Percentiles rank a stretch among this genome's conserved stretches.
These are phyloP conservation scores for Vitis labrusca DNA, from an alignment of 164 flowering plant species.

Conservation along the genomic window DNA sequence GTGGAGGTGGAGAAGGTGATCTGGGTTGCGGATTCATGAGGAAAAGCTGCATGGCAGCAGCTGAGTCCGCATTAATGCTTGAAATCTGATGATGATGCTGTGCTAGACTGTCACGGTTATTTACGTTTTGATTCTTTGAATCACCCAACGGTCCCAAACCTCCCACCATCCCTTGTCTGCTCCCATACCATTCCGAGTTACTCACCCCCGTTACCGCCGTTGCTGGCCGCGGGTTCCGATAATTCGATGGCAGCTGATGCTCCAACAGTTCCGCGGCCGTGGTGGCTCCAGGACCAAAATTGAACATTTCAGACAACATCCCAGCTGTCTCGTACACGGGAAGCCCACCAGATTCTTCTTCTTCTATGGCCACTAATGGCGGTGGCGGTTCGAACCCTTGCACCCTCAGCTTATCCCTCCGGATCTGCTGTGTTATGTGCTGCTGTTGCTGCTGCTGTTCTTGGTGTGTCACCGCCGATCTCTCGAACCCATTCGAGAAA, in stretches of 20 bases:
- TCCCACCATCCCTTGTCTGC: slow-evolving; percentile 32
- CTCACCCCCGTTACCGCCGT: slow-evolving; percentile 1
- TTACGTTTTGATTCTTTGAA: slow-evolving; percentile 27
- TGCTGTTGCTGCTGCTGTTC: slow-evolving; percentile 34
- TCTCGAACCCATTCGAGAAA: slow-evolving; percentile 56
- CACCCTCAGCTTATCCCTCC: slow-evolving; percentile 62
- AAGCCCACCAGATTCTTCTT: slow-evolving; percentile 30
- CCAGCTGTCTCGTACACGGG: slow-evolving; percentile 66
- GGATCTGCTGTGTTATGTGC: slow-evolving; percentile 61
- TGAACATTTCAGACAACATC: slow-evolving; percentile 92
- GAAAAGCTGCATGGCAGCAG: slow-evolving; percentile 97
- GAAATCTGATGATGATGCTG: slow-evolving; percentile 53
- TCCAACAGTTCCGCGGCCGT: slow-evolving; percentile 37
- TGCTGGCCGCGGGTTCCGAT: slow-evolving; percentile 17
- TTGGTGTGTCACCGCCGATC: slow-evolving; percentile 25
- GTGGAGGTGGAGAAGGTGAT: slow-evolving; percentile 53
- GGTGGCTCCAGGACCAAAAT: slow-evolving; percentile 40
- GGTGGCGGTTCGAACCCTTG: slow-evolving; percentile 54
- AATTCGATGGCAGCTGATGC: slow-evolving; percentile 34
- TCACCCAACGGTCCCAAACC: slow-evolving; percentile 37
- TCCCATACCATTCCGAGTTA: slow-evolving; percentile 39
- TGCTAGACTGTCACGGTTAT: slow-evolving; percentile 24
- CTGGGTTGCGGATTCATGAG: slow-evolving; percentile 73
- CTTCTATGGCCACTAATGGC: slow-evolving; percentile 40
- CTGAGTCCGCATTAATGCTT: slow-evolving; percentile 61